phyloP scores from a whole-genome alignment of 768 basidiomycete genomes.

The Tylopilus balloui region DNA sequence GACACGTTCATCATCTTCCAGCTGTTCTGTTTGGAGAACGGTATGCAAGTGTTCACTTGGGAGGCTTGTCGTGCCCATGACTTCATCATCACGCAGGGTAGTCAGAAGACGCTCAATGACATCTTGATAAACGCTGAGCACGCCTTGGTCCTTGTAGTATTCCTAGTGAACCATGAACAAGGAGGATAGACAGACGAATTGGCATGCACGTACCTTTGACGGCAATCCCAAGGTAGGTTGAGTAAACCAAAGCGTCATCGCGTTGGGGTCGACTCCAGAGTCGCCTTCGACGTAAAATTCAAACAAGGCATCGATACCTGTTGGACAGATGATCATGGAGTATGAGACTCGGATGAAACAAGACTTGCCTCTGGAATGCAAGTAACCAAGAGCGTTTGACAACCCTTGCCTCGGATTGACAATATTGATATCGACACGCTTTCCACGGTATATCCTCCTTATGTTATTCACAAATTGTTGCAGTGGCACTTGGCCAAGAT shows the following conservation, averaged over 20 bases:
- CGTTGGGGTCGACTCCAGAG: slow-evolving; percentile 77
- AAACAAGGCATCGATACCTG: slow-evolving; percentile 77
- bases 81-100: slow-evolving; percentile 47
- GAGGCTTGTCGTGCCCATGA: slow-evolving; percentile 13
- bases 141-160: slow-evolving; percentile 78
- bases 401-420: slow-evolving; percentile 48
- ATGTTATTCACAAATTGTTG: slow-evolving; percentile 61
- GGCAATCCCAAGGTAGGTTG: slow-evolving; percentile 81
- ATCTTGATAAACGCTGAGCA: slow-evolving; percentile 63
- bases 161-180: slow-evolving; percentile 45
- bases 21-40: slow-evolving; percentile 36
- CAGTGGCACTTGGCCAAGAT: slow-evolving; percentile 68
- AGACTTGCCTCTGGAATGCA: slow-evolving; percentile 76
- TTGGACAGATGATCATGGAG: not conserved
- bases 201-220: slow-evolving; percentile 55
- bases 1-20: slow-evolving; percentile 33
- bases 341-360: not conserved
- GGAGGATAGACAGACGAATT: not conserved
- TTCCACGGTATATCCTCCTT: slow-evolving; percentile 53
- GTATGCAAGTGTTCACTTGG: slow-evolving; percentile 16
- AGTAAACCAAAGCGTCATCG: slow-evolving; percentile 81
- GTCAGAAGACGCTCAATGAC: slow-evolving; percentile 66
- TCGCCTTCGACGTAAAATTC: slow-evolving; percentile 87
- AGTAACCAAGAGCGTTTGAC: slow-evolving; percentile 77
- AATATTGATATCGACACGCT: slow-evolving; percentile 37